Conservation (phyloP, 2,329 filamentous ascomycete genomes). For the Malbranchea zuffiana region DNA sequence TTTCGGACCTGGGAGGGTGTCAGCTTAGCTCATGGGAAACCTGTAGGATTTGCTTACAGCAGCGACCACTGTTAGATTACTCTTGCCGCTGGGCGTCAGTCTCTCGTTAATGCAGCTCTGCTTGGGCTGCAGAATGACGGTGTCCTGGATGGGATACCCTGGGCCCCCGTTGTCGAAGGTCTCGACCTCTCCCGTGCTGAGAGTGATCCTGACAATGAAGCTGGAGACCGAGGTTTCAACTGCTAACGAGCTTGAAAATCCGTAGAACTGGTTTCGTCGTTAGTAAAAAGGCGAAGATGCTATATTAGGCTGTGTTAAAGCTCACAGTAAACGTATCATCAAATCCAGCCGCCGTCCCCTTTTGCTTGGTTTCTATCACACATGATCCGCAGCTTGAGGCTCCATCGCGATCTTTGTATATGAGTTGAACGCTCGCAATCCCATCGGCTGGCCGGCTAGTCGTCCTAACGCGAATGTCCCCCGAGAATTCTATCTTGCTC, state of each 20-base stretch:
- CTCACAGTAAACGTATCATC: constrained; percentile 12
- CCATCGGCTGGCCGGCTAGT: constrained; percentile 6
- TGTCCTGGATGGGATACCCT: constrained; percentile 11
- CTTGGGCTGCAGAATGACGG: constrained; percentile 11
- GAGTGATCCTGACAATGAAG: constrained; percentile 7
- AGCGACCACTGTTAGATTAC: constrained; percentile 9
- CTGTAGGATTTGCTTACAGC: constrained; percentile 7
- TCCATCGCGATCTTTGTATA: constrained; percentile 11
- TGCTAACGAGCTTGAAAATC: constrained; percentile 7
- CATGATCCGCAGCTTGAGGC: constrained; percentile 9
- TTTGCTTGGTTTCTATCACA: constrained; percentile 8
- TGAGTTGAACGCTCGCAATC: constrained; percentile 8
- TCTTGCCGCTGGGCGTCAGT: background rate
- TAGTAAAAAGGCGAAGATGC: background rate
- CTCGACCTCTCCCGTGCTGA: constrained; percentile 2
- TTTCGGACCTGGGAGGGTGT: constrained; percentile 9
- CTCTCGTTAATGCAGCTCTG: constrained; percentile 13
- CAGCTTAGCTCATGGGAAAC: background rate
- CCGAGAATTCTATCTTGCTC: constrained; percentile 8
- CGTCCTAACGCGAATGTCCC: constrained; percentile 12
- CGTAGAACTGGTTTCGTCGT: constrained; percentile 10
- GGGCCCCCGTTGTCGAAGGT: constrained; percentile 10
- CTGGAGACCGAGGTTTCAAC: constrained; percentile 9
- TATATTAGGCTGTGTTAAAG: background rate
- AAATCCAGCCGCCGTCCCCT: constrained; percentile 10